Evolutionary conservation across 2,329 filamentous ascomycete genomes (phyloP).

Genomic region (Exophiala spinifera): DNA sequence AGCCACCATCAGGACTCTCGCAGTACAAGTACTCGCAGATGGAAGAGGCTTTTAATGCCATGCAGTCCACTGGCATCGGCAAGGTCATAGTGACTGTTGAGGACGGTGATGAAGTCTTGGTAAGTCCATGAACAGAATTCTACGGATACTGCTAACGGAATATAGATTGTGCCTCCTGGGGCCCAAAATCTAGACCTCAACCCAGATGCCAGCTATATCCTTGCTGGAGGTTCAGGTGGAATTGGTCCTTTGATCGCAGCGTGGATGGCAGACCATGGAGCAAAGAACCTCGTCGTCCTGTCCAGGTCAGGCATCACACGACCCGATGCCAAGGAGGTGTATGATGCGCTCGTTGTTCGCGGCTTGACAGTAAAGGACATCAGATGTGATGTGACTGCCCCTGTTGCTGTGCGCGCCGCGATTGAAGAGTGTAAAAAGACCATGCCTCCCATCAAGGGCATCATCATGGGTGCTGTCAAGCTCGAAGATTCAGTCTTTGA

Average conservation of each 20-base stretch:
- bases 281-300: constrained; percentile 46
- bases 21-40: constrained; percentile 22
- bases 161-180: neutral
- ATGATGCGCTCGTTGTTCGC: constrained; percentile 17
- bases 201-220: constrained; percentile 49
- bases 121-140: constrained; percentile 16
- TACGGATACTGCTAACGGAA: neutral
- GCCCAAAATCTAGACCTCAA: neutral
- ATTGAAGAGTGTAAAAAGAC: constrained; percentile 21
- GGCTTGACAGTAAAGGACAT: constrained; percentile 3
- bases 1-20: neutral
- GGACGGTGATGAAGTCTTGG: constrained; percentile 29
- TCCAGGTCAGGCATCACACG: constrained; percentile 34
- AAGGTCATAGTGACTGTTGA: constrained; percentile 29
- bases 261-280: constrained; percentile 52
- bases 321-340: constrained; percentile 26
- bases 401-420: constrained; percentile 7
- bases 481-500: constrained; percentile 33
- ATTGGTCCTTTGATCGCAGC: constrained; percentile 45
- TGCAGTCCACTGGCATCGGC: constrained; percentile 16
- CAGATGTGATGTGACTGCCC: neutral
- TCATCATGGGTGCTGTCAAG: constrained; percentile 50
- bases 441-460: constrained; percentile 40
- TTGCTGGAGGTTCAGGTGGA: constrained; percentile 56
- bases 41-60: constrained; percentile 24